Conservation (phyloP, 768 basidiomycete species). For the Tremella yokohamensis region DNA sequence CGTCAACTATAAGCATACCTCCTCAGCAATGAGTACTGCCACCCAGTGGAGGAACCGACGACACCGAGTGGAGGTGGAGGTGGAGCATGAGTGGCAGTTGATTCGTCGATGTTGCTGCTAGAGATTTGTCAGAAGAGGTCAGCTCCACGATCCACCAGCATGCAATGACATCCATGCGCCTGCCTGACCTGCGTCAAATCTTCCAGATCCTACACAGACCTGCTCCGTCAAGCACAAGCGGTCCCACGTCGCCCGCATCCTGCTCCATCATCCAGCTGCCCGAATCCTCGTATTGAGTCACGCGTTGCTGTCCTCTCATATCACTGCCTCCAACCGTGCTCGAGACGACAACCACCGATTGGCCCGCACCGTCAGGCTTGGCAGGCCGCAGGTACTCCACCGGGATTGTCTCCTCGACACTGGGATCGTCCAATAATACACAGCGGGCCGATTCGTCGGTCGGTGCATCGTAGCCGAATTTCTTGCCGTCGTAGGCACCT, state of each 20-base stretch:
- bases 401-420: conserved; percentile 33
- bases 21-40: too few species aligned
- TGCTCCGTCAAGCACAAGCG: conserved; percentile 30
- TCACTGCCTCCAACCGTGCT: conserved; percentile 13
- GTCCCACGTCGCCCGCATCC: conserved; percentile 26
- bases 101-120: too few species aligned
- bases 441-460: conserved; percentile 18
- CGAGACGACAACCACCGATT: conserved; percentile 33
- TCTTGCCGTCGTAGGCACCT: conserved; percentile 34
- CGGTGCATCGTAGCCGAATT: conserved; percentile 32
- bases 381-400: conserved; percentile 42
- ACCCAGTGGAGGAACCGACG: too few species aligned
- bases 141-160: too few species aligned
- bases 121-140: too few species aligned
- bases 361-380: conserved; percentile 34
- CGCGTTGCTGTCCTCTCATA: conserved; percentile 31
- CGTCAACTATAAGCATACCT: too few species aligned
- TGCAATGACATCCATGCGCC: too few species aligned
- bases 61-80: too few species aligned
- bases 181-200: conserved; percentile 3
- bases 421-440: conserved; percentile 25
- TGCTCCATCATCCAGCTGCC: conserved; percentile 48
- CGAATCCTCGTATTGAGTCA: conserved; percentile 41
- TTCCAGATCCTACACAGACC: conserved; percentile 46
- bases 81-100: too few species aligned